Evolutionary conservation across 352 stramenopile genomes (phyloP).

Genomic region (Globisporangium splendens): DNA sequence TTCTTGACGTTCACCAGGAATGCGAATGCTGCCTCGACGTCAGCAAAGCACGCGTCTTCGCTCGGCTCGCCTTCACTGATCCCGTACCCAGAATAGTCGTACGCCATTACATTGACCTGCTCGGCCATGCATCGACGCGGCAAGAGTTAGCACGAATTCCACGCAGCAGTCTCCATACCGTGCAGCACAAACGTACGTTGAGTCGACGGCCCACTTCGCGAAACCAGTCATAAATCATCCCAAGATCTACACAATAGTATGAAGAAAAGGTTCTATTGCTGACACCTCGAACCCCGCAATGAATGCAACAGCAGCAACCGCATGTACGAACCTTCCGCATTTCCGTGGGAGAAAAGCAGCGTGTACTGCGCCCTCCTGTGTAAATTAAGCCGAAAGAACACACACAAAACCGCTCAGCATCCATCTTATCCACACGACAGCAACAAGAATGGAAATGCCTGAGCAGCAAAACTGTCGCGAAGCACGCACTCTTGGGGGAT

Average conservation of each 20-base stretch:
- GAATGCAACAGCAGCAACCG: not conserved
- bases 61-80: slow-evolving; percentile 91
- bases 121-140: slow-evolving; percentile 37
- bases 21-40: slow-evolving; percentile 94
- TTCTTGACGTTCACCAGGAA: slow-evolving; percentile 93
- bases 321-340: slow-evolving; percentile 86
- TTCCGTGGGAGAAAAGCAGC: slow-evolving; percentile 96
- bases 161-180: too few relatives aligned
- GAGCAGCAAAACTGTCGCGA: not conserved
- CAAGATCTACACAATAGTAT: slow-evolving; percentile 71
- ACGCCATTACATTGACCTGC: slow-evolving; percentile 87
- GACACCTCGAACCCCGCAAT: not conserved
- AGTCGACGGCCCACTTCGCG: slow-evolving; percentile 85
- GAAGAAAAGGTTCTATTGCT: too few relatives aligned
- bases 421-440: not conserved
- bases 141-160: too few relatives aligned
- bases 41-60: slow-evolving; percentile 94
- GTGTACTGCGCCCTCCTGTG: slow-evolving; percentile 91
- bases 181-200: slow-evolving; percentile 28
- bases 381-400: not conserved
- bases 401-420: not conserved
- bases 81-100: slow-evolving; percentile 98
- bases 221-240: slow-evolving; percentile 98
- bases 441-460: not conserved
- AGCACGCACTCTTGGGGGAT: slow-evolving; percentile 84